Base-by-base conservation (phyloP, 73 alveolate species). In the Paramecium pentaurelia region DNA sequence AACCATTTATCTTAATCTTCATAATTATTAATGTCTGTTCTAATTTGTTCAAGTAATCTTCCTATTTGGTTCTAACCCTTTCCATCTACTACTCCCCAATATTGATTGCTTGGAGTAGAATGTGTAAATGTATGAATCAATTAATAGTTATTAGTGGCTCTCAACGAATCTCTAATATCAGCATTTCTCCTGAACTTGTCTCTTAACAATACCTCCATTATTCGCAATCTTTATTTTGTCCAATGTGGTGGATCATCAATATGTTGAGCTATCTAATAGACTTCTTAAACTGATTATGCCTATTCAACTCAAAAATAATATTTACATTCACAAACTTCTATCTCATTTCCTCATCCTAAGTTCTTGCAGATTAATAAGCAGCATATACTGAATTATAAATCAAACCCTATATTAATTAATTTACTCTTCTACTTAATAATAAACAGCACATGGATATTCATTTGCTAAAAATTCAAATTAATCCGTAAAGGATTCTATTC, bases 41-140 rank as follows among this genome's bases (percentile, higher is more conserved):
- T 60, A 12, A 95, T 94, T 60, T 87, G 86, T 88, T 96, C 97
- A 8, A 96, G 91, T 6, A 95, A 59, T 59, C 95, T 86, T 16
- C 98, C 98, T 0, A 96, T 70, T 71, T 95, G 38, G 58, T 96
- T 96, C 89, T 96, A 87, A 8, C 98, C 98, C 71, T 95, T 85
- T 20, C 87, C 95, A 59, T 88, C 93, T 3, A 95, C 95, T 25
- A 80, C 75, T 9, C 98, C 98, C 98, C 97, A 95, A 77, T 89
- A 93, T 40, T 95, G 60, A 83, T 92, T 95, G 60, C 96, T 96
- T 11, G 92, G 94, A 4, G 92, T 58, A 14, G 92, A 90, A 28
- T 77, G 93, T 8, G 40, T 64, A 59, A 84, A 73, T 18, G 60
- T 87, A 86, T 95, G 71, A 10, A 95, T 64, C 36, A 95, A 20